Conservation (phyloP, 2,329 filamentous ascomycete genomes). For the Phialemoniopsis sp. region DNA sequence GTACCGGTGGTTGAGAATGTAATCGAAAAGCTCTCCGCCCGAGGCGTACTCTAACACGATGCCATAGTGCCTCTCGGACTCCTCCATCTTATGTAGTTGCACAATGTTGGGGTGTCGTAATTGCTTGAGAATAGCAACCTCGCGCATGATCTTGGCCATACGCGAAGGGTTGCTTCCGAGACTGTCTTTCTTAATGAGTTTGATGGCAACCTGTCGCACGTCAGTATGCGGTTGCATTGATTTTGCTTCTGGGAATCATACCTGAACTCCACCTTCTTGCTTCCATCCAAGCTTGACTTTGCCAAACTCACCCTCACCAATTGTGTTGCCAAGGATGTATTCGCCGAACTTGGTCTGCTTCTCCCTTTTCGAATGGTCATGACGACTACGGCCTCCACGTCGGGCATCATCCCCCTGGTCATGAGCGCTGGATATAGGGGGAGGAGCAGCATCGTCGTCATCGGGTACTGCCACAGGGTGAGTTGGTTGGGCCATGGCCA, state of each 20-base stretch:
- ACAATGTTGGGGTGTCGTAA: slow-evolving; percentile 93
- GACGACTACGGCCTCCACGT: slow-evolving; percentile 49
- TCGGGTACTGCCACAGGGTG: slow-evolving; percentile 23
- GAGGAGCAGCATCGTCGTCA: slow-evolving; percentile 41
- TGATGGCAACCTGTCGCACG: slow-evolving; percentile 76
- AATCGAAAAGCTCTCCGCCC: slow-evolving; percentile 95
- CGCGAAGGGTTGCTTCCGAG: slow-evolving; percentile 85
- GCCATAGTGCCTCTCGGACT: slow-evolving; percentile 94
- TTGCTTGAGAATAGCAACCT: slow-evolving; percentile 89
- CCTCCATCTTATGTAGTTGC: slow-evolving; percentile 94
- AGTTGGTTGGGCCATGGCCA: slow-evolving; percentile 54
- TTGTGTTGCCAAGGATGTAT: slow-evolving; percentile 91
- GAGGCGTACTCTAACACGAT: slow-evolving; percentile 98
- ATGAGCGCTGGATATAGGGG: slow-evolving; percentile 37
- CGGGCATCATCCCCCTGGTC: slow-evolving; percentile 36
- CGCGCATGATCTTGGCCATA: slow-evolving; percentile 93
- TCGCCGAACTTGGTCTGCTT: slow-evolving; percentile 92
- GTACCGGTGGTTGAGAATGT: slow-evolving; percentile 95
- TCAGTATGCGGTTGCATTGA: slow-evolving; percentile 7
- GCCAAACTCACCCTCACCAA: slow-evolving; percentile 96
- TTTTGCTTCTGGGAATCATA: slow-evolving; percentile 21
- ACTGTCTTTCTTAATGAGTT: slow-evolving; percentile 89
- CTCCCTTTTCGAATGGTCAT: slow-evolving; percentile 55
- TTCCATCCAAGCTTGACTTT: slow-evolving; percentile 99
- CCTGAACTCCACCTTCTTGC: slow-evolving; percentile 83